Evolutionary conservation across 768 basidiomycete genomes (phyloP).

Genomic region (Mycena metata): DNA sequence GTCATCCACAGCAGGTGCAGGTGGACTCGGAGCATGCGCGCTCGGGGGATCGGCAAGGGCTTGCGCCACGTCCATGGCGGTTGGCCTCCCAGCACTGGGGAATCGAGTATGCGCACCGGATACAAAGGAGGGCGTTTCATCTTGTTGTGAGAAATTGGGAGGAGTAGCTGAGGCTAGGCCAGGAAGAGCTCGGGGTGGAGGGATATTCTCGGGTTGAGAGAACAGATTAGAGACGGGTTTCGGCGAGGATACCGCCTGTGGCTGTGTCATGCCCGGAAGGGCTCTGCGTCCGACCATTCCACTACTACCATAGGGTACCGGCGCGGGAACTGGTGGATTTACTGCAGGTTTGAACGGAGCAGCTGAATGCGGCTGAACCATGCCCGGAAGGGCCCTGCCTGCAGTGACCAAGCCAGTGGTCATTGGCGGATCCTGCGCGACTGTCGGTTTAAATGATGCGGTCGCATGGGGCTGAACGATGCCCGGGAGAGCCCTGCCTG

Average conservation of each 20-base stretch:
- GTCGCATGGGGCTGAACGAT: not conserved
- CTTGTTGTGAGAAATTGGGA: conserved; percentile 32
- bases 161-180: conserved; percentile 47
- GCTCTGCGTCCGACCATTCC: conserved; percentile 49
- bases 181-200: conserved; percentile 56
- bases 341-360: not conserved
- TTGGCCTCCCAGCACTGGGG: conserved; percentile 78
- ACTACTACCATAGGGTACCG: conserved; percentile 23
- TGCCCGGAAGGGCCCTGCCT: conserved; percentile 21
- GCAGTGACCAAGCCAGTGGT: not conserved
- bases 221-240: conserved; percentile 22
- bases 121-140: conserved; percentile 45
- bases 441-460: not conserved
- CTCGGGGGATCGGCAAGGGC: conserved; percentile 58
- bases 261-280: conserved; percentile 34
- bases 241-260: conserved; percentile 18
- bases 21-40: conserved; percentile 9
- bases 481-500: no score
- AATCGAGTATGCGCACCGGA: conserved; percentile 67
- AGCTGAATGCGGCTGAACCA: conserved; percentile 24
- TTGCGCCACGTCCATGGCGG: conserved; percentile 86
- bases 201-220: conserved; percentile 4
- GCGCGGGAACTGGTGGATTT: conserved; percentile 28
- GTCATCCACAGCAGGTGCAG: conserved; percentile 29
- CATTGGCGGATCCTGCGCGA: not conserved